Percentiles rank a stretch among this genome's conserved stretches.
phyloP scores from a whole-genome alignment of 305 asterid species.

The Euphrasia arctica region DNA sequence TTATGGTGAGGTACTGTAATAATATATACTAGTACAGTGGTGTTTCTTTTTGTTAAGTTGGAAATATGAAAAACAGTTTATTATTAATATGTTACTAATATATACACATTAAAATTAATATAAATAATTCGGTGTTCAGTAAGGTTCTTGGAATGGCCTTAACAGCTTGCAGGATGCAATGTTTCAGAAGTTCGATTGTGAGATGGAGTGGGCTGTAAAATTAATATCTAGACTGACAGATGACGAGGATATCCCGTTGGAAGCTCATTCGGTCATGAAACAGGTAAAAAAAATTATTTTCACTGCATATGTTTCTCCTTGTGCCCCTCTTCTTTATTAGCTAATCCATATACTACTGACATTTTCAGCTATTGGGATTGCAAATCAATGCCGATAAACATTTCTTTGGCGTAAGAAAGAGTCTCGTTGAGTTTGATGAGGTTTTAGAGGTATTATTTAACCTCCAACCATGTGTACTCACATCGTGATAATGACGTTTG shows the following conservation, averaged over 20 bases:
- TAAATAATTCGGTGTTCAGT: neutral
- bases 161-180: conserved; percentile 97
- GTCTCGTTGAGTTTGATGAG: conserved; percentile 97
- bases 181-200: conserved; percentile 95
- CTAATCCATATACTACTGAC: conserved; percentile 26
- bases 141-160: conserved; percentile 7
- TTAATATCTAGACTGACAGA: conserved; percentile 85
- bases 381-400: conserved; percentile 94
- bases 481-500: conserved; percentile 2
- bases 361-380: conserved; percentile 76
- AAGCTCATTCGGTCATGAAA: conserved; percentile 78
- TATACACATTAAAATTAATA: neutral
- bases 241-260: conserved; percentile 92
- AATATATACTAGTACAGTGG: neutral
- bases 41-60: too few relatives aligned
- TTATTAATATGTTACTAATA: too few relatives aligned
- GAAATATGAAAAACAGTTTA: neutral
- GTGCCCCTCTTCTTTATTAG: conserved; percentile 16
- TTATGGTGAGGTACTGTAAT: conserved; percentile 86
- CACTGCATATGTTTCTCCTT: conserved; percentile 19
- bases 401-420: conserved; percentile 89
- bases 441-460: conserved; percentile 81
- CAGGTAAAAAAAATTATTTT: conserved; percentile 47
- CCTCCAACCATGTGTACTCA: too few relatives aligned
- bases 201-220: conserved; percentile 95